Evolutionary conservation across 805 yeast species (phyloP).

Genomic region (Spathaspora gorwiae): DNA sequence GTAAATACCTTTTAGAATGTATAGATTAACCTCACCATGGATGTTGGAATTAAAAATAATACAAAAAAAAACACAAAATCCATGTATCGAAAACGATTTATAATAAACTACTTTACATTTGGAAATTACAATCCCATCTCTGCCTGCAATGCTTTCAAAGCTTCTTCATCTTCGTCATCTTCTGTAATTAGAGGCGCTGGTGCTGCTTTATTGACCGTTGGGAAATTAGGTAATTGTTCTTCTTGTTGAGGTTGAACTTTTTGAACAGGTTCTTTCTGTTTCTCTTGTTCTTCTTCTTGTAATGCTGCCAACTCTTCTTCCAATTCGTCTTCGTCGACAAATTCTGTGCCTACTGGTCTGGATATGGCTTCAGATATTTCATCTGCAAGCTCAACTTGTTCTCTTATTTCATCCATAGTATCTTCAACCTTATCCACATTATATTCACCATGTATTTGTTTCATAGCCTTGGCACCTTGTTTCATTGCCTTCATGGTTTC

Average conservation of each 20-base stretch:
- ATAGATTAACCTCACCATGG: too few relatives aligned
- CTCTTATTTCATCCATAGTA: conserved; percentile 97
- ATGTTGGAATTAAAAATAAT: too few relatives aligned
- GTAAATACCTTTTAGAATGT: too few relatives aligned
- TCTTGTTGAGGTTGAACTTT: conserved; percentile 17
- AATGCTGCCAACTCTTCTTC: conserved; percentile 89
- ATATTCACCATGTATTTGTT: conserved; percentile 89
- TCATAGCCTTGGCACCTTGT: conserved; percentile 96
- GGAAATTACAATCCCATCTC: conserved; percentile 68
- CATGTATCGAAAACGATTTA: not conserved
- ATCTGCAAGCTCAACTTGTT: conserved; percentile 90
- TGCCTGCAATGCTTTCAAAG: conserved; percentile 74
- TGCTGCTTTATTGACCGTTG: conserved; percentile 36
- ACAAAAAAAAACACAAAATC: not conserved
- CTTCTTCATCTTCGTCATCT: conserved; percentile 81
- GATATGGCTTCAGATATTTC: conserved; percentile 96
- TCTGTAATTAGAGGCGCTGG: conserved; percentile 40
- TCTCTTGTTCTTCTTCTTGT: conserved; percentile 64
- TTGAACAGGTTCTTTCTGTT: conserved; percentile 11
- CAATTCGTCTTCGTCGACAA: conserved; percentile 84
- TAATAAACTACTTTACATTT: not conserved
- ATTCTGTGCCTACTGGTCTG: conserved; percentile 83
- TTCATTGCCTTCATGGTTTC: conserved; percentile 99
- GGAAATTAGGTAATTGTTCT: conserved; percentile 41
- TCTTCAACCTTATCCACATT: conserved; percentile 94